These are phyloP conservation scores for Salvia sclarea DNA, from an alignment of 305 asterid genomes.

Conservation along the genomic window DNA sequence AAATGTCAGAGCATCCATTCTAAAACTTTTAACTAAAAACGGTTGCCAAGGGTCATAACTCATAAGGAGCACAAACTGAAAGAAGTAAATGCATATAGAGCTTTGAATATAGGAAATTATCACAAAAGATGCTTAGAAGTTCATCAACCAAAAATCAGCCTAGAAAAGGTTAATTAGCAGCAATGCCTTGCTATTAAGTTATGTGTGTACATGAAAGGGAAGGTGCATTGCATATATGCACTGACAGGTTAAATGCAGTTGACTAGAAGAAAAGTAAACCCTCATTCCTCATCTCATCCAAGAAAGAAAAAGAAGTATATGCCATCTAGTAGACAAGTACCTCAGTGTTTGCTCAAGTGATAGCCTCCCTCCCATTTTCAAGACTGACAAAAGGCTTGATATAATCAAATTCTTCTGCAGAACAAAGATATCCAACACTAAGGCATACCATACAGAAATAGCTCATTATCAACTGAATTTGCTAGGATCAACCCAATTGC, in stretches of 20 bases:
- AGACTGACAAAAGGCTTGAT: conserved; percentile 56
- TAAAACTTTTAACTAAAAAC: no score
- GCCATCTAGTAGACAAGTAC: conserved; percentile 35
- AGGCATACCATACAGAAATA: neutral
- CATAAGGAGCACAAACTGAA: conserved; percentile 17
- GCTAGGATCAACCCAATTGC: no score
- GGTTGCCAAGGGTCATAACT: neutral
- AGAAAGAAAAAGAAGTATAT: no score
- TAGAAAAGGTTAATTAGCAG: neutral
- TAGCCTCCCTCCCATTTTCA: conserved; percentile 75
- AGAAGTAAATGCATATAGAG: neutral
- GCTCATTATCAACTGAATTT: neutral
- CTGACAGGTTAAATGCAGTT: neutral
- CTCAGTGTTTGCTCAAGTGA: conserved; percentile 80
- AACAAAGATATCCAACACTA: conserved; percentile 9
- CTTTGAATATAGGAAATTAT: neutral
- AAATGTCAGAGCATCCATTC: neutral
- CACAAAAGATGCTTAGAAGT: neutral
- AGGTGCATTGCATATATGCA: neutral
- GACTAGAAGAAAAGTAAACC: conserved; percentile 12
- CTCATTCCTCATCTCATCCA: conserved; percentile 17
- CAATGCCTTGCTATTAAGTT: neutral
- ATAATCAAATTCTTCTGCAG: conserved; percentile 59
- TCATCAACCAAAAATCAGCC: neutral
- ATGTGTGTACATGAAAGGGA: neutral